Evolutionary conservation across 768 basidiomycete species (phyloP).

Genomic region (Mycena maculata): DNA sequence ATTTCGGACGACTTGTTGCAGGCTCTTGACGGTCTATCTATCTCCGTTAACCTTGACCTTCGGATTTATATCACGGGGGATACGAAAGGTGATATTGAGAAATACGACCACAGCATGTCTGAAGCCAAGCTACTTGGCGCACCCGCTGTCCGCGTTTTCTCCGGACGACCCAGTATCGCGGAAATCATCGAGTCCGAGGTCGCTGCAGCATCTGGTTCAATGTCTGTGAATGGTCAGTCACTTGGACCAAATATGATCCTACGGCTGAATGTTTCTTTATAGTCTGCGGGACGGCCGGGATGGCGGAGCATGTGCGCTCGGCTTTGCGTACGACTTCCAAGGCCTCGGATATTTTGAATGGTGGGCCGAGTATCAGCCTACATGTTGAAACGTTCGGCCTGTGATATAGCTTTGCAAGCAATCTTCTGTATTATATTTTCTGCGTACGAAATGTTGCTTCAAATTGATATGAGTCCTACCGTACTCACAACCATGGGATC

Average conservation of each 20-base stretch:
- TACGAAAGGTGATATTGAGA: slow-evolving; percentile 9
- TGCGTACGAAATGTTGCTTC: no score
- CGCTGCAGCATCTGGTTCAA: slow-evolving; percentile 40
- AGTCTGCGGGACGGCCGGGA: slow-evolving; percentile 56
- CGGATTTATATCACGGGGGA: slow-evolving; percentile 41
- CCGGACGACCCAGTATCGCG: slow-evolving; percentile 49
- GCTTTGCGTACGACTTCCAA: slow-evolving; percentile 49
- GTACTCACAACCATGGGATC: no score
- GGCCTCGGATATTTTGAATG: slow-evolving; percentile 43
- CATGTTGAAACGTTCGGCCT: slow-evolving; percentile 52
- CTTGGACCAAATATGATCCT: background rate
- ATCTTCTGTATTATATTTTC: no score
- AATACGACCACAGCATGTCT: slow-evolving; percentile 19
- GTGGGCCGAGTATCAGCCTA: slow-evolving; percentile 49
- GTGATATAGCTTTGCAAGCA: background rate
- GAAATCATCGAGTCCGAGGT: slow-evolving; percentile 47
- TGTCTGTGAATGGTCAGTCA: slow-evolving; percentile 55
- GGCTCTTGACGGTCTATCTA: slow-evolving; percentile 38
- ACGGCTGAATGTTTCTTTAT: background rate
- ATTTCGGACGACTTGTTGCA: slow-evolving; percentile 41
- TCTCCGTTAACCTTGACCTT: slow-evolving; percentile 46
- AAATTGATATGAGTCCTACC: no score
- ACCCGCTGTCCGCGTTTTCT: slow-evolving; percentile 39
- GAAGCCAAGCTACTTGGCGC: slow-evolving; percentile 35
- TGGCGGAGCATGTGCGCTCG: slow-evolving; percentile 48